Evolutionary conservation across 2,329 filamentous ascomycete genomes (phyloP), one percentile per base, ranked within the genome.

Genomic region (Beauveria pseudobassiana): DNA sequence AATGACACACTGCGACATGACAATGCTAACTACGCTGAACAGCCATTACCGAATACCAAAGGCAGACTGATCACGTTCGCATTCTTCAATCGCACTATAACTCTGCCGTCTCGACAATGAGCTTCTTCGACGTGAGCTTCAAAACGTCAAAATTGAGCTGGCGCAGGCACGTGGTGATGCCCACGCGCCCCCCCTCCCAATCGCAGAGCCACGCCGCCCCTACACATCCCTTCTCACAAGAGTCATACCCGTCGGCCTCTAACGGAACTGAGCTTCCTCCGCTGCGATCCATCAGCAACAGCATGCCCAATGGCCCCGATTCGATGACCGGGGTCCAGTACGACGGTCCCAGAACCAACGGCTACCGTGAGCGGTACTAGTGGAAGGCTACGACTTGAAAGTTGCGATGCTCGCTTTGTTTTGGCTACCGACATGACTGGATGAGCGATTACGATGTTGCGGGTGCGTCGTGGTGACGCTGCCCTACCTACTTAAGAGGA

Each of bases 261-360:
- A 68, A 69, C 65, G 76, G 81, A 22, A 77, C 78, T 16, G 80
- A 85, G 66, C 73, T 87, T 34, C 84, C 84, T 14, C 84, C 84
- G 2, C 75, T 87, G 42, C 77, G 84, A 12, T 78, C 80, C 18
- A 71, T 85, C 18, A 80, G 77, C 66, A 75, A 75, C 56, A 73
- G 72, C 61, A 69, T 80, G 9, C 69, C 74, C 5, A 75, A 72
- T 34, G 73, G 72, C 0, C 80, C 84, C 1, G 85, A 87, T 24
- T 82, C 83, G 1, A 88, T 88, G 85, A 86, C 83, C 1, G 85
- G 85, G 2, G 83, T 88, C 6, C 85, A 87, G 68, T 88, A 87
- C 57, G 83, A 85, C 30, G 73, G 75, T 2, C 57, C 63, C 10
- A 75, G 78, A 24, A 65, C 73, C 8, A 80, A 78, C 63, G 80